Evolutionary conservation across 2,329 filamentous ascomycete species (phyloP), one percentile per base, ranked within the genome.

Genomic region (Exophiala alcalophila): DNA sequence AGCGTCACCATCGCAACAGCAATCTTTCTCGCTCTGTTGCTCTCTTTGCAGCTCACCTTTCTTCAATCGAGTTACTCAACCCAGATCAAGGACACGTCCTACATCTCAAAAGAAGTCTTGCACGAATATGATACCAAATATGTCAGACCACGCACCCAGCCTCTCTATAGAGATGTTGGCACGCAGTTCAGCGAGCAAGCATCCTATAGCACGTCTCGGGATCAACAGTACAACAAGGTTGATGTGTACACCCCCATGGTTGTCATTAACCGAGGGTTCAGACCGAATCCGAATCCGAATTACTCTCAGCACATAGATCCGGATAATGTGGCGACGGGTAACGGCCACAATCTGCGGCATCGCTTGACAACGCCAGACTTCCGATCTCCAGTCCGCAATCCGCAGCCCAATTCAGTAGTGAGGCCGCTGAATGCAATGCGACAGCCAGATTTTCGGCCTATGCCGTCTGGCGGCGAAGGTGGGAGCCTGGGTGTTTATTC

Each of bases 81-180:
- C 61, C 90, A 97, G 62, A 80, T 79, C 48, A 94, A 89, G 61
- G 92, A 98, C 63, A 80, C 79, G 2, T 75, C 81, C 2, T 76
- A 96, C 32, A 84, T 98, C 45, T 88, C 94, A 55, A 88, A 84
- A 56, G 86, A 97, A 65, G 91, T 97, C 4, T 75, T 97, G 66
- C 83, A 89, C 61, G 92, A 98, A 66, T 98, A 98, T 61, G 88
- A 97, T 61, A 86, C 81, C 55, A 98, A 98, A 68, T 96, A 84
- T 59, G 92, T 98, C 1, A 88, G 94, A 59, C 92, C 92, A 2
- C 77, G 83, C 8, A 78, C 94, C n/a, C 86, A 94, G 56, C 86
- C 84, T 5, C 72, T 85, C 4, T 86, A 94, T 53, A 72, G 82
- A 53, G 78, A 84, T 58, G 88, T 91, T 1, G 85, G 80, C 4